Evolutionary conservation across 306 rosid genomes (phyloP).

Genomic region (Vicia faba): DNA sequence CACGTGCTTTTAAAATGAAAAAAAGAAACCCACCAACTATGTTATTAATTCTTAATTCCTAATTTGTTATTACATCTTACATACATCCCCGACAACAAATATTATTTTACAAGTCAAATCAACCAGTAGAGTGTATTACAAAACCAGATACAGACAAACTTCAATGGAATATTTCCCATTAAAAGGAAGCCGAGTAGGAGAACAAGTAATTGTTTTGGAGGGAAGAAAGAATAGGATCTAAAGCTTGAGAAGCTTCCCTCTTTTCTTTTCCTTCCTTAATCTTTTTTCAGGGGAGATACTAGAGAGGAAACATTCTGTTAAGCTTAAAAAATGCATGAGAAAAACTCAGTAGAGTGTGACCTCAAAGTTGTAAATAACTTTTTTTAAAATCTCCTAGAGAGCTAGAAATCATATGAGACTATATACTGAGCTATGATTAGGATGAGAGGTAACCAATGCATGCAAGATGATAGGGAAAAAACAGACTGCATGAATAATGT

Average conservation of each 20-base stretch:
- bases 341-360: not conserved
- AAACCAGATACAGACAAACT: not conserved
- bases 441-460: slow-evolving; percentile 14
- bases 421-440: not conserved
- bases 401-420: slow-evolving; percentile 17
- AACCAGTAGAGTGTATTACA: not conserved
- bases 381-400: not conserved
- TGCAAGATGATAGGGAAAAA: slow-evolving; percentile 2
- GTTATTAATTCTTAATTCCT: slow-evolving; percentile 5
- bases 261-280: not conserved
- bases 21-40: not conserved
- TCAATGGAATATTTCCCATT: slow-evolving; percentile 1
- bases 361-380: not conserved
- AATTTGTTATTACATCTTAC: slow-evolving; percentile 6
- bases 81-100: slow-evolving; percentile 5
- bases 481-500: slow-evolving; percentile 1
- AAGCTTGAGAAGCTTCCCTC: not conserved
- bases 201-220: not conserved
- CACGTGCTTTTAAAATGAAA: not conserved
- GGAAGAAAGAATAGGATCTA: not conserved
- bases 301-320: not conserved
- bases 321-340: not conserved
- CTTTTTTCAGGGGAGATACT: not conserved
- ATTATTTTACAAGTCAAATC: slow-evolving; percentile 20
- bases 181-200: slow-evolving; percentile 5